These are phyloP conservation scores for Saccharomyces uvarum DNA, from an alignment of 1,139 yeast genomes.

Conservation along the genomic window DNA sequence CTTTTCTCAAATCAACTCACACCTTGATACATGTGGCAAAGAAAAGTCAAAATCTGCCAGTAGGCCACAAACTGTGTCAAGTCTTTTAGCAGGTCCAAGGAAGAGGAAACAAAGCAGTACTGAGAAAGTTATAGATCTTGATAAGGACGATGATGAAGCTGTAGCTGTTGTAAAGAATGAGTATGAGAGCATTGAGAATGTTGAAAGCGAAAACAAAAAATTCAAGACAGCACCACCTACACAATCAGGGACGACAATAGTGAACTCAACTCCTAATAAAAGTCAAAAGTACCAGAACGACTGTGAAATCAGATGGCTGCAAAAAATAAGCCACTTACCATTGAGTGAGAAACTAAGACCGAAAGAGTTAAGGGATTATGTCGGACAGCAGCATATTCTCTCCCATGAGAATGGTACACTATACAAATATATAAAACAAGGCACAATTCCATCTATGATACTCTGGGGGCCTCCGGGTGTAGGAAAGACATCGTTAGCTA, in stretches of 20 bases:
- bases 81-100: constrained; percentile 11
- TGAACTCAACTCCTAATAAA: neutral
- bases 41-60: constrained; percentile 5
- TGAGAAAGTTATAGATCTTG: constrained; percentile 9
- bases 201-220: constrained; percentile 3
- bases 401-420: constrained; percentile 69
- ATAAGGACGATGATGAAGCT: constrained; percentile 3
- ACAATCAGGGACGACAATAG: neutral
- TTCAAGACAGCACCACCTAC: neutral
- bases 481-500: constrained; percentile 78
- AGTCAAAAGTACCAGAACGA: constrained; percentile 22
- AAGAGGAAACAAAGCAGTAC: constrained; percentile 12
- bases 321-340: constrained; percentile 52
- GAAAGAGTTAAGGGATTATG: constrained; percentile 58
- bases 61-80: constrained; percentile 14
- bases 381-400: constrained; percentile 72
- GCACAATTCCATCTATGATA: constrained; percentile 71
- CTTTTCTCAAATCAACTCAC: constrained; percentile 24
- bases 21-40: constrained; percentile 25
- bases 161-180: constrained; percentile 1
- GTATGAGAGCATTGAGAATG: neutral
- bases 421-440: constrained; percentile 54
- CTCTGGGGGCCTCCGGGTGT: constrained; percentile 97
- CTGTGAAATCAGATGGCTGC: constrained; percentile 33
- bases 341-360: constrained; percentile 86